These are phyloP conservation scores for Trypanosoma congolense DNA, from an alignment of 208 protist genomes.

Conservation along the genomic window DNA sequence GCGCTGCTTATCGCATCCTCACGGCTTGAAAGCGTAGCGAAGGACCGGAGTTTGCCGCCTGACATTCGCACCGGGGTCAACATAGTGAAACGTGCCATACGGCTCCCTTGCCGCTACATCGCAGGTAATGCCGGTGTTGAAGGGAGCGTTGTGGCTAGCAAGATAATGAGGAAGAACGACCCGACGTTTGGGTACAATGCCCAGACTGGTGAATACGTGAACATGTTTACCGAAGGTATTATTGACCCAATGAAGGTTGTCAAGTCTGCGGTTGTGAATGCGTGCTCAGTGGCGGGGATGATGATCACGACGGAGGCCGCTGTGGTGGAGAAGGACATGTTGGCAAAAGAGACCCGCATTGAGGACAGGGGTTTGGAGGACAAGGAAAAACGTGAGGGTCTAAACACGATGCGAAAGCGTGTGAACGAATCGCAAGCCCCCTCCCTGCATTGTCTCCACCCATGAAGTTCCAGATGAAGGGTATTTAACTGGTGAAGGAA, in stretches of 20 bases:
- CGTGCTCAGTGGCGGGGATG: conserved; percentile 96
- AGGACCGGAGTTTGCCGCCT: conserved; percentile 47
- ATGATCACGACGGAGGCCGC: conserved; percentile 99
- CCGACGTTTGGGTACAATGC: conserved; percentile 94
- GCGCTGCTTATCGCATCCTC: conserved; percentile 93
- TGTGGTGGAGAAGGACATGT: conserved; percentile 87
- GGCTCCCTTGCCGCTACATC: conserved; percentile 91
- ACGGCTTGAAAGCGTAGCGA: conserved; percentile 77
- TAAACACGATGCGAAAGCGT: conserved; percentile 60
- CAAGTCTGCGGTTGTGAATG: conserved; percentile 96
- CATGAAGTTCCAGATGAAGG: conserved; percentile 88
- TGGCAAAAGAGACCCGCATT: conserved; percentile 37
- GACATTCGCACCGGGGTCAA: conserved; percentile 83
- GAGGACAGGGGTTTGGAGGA: conserved; percentile 83
- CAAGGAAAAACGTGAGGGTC: conserved; percentile 68
- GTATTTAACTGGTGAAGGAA: conserved; percentile 29
- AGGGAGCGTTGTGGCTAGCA: conserved; percentile 96
- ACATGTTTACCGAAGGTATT: conserved; percentile 98
- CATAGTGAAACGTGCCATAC: conserved; percentile 73
- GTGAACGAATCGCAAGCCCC: conserved; percentile 78
- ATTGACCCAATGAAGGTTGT: conserved; percentile 99
- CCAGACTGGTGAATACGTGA: conserved; percentile 91
- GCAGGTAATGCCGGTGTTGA: conserved; percentile 97
- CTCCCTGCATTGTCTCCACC: conserved; percentile 81
- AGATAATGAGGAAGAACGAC: conserved; percentile 90